Percentiles rank a stretch among this genome's conserved stretches.
phyloP scores from a whole-genome alignment of 305 asterid species.

The Nicotiana rustica region DNA sequence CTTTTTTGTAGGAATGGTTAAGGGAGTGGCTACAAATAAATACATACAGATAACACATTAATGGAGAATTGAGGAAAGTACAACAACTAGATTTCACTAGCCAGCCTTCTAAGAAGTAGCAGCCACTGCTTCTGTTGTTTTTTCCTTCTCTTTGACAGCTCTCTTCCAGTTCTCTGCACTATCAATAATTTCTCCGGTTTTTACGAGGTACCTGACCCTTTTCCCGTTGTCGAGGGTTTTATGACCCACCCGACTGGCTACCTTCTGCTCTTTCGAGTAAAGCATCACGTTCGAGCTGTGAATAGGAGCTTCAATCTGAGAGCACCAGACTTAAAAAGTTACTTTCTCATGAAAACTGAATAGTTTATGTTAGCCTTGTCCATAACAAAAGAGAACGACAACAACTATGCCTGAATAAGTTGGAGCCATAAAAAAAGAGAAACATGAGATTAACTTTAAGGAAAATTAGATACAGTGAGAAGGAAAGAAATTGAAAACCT shows the following conservation, averaged over 20 bases:
- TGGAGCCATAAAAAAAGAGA: too few species aligned
- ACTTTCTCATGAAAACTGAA: background rate
- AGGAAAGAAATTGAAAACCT: slow-evolving; percentile 53
- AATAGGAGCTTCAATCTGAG: slow-evolving; percentile 93
- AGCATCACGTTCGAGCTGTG: slow-evolving; percentile 98
- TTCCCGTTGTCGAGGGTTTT: slow-evolving; percentile 80
- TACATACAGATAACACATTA: background rate
- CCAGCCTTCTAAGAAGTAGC: slow-evolving; percentile 37
- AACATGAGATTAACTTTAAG: background rate
- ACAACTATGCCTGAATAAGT: too few species aligned
- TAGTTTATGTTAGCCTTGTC: background rate
- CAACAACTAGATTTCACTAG: slow-evolving; percentile 18
- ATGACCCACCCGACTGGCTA: slow-evolving; percentile 89
- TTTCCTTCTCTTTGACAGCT: slow-evolving; percentile 58
- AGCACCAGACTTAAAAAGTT: slow-evolving; percentile 15
- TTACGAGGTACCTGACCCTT: slow-evolving; percentile 80
- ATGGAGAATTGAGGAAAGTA: background rate
- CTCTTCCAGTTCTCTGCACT: slow-evolving; percentile 86
- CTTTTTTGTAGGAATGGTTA: background rate
- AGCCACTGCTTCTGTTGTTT: slow-evolving; percentile 57
- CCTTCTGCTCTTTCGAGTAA: slow-evolving; percentile 76
- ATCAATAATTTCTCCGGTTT: slow-evolving; percentile 90
- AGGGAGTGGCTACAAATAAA: background rate
- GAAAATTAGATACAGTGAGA: slow-evolving; percentile 6
- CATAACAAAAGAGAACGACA: background rate